These are phyloP conservation scores for Symmetrospora coprosmae DNA, from an alignment of 768 basidiomycete species.

Conservation along the genomic window DNA sequence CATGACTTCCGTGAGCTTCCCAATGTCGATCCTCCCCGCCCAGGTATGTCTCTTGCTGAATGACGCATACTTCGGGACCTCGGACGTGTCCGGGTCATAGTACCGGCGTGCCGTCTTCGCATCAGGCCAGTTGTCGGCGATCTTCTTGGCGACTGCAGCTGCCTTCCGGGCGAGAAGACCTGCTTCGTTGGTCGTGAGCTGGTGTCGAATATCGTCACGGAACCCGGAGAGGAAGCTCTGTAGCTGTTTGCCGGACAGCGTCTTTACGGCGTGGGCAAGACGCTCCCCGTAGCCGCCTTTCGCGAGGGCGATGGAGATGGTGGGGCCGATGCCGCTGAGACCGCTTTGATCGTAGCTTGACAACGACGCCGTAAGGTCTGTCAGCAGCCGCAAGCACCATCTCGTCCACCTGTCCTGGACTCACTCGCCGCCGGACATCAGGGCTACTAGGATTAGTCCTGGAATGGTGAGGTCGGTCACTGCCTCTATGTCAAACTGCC, in stretches of 20 bases:
- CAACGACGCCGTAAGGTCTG: neutral
- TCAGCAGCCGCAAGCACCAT: neutral
- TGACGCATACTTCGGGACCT: neutral
- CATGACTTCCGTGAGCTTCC: neutral
- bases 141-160: slow-evolving; percentile 13
- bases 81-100: neutral
- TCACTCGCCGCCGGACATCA: slow-evolving; percentile 25
- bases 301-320: slow-evolving; percentile 11
- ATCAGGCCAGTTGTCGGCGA: slow-evolving; percentile 8
- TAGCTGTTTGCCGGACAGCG: neutral
- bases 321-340: slow-evolving; percentile 2
- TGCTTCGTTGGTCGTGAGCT: slow-evolving; percentile 4
- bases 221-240: neutral
- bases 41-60: slow-evolving; percentile 5
- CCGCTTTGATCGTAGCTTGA: slow-evolving; percentile 11
- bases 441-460: slow-evolving; percentile 21
- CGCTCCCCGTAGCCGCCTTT: slow-evolving; percentile 11
- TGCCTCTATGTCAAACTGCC: neutral
- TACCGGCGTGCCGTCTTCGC: neutral
- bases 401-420: neutral
- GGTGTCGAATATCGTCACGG: neutral
- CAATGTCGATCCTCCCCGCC: neutral
- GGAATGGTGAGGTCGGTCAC: neutral
- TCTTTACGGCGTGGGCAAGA: neutral
- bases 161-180: neutral